phyloP scores from a whole-genome alignment of 2,329 filamentous ascomycete species.

The Cladophialophora yegresii region DNA sequence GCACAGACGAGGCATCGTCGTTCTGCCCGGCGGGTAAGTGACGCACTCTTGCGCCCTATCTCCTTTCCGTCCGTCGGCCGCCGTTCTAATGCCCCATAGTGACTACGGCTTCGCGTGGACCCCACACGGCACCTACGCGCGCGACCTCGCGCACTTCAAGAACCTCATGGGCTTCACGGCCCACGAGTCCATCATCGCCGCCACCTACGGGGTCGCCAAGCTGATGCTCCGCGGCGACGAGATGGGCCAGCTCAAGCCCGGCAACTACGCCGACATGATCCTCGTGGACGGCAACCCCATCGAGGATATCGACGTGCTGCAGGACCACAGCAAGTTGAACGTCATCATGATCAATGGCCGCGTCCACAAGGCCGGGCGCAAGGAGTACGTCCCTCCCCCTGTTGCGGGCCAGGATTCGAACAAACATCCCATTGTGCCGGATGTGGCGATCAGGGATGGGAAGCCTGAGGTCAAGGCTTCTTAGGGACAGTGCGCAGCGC shows the following conservation, averaged over 20 bases:
- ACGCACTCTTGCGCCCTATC: too few relatives aligned
- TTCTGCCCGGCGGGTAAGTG: constrained; percentile 47
- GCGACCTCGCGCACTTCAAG: constrained; percentile 52
- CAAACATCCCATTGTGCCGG: constrained; percentile 21
- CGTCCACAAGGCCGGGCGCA: constrained; percentile 45
- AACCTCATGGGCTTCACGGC: constrained; percentile 51
- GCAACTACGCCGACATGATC: constrained; percentile 50
- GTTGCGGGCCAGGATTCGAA: constrained; percentile 23
- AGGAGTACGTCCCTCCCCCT: constrained; percentile 29
- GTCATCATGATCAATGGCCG: constrained; percentile 54
- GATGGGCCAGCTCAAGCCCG: constrained; percentile 47
- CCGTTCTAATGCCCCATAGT: too few relatives aligned
- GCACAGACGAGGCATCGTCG: constrained; percentile 49
- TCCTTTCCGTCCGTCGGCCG: not conserved
- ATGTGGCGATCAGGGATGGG: constrained; percentile 14
- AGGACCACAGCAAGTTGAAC: constrained; percentile 49
- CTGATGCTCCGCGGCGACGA: constrained; percentile 47
- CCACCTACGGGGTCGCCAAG: constrained; percentile 47
- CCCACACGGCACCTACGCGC: constrained; percentile 53
- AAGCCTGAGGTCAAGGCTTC: constrained; percentile 6
- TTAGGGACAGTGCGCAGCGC: not conserved
- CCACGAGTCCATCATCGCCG: constrained; percentile 49
- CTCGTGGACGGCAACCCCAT: constrained; percentile 52
- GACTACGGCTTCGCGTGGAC: constrained; percentile 55
- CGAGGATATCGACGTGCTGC: constrained; percentile 47